Evolutionary conservation across 1,284 basidiomycete genomes (phyloP).

Genomic region (Trichosporon ovoides): DNA sequence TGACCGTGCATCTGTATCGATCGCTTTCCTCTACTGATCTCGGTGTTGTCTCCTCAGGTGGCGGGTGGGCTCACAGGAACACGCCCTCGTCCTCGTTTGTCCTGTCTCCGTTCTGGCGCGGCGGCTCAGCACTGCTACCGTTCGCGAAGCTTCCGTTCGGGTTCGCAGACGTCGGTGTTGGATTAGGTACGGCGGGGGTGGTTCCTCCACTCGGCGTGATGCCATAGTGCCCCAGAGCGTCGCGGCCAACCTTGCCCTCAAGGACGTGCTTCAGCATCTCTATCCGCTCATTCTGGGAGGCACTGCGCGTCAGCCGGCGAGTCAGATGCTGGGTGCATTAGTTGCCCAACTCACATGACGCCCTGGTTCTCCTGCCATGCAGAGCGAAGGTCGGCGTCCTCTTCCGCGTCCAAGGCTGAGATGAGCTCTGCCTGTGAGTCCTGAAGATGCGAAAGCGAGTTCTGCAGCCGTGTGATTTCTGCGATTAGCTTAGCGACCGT

Average conservation of each 20-base stretch:
- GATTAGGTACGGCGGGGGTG: background rate
- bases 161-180: background rate
- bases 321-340: background rate
- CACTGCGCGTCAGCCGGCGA: constrained; percentile 21
- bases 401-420: constrained; percentile 48
- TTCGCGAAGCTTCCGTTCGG: constrained; percentile 7
- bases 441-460: constrained; percentile 62
- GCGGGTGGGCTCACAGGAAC: background rate
- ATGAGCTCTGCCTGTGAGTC: constrained; percentile 60
- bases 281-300: constrained; percentile 37
- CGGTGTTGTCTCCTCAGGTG: no score
- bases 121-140: background rate
- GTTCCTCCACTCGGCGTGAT: constrained; percentile 10
- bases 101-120: background rate
- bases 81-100: background rate
- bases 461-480: constrained; percentile 71
- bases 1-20: no score
- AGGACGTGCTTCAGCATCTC: constrained; percentile 33
- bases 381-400: constrained; percentile 50
- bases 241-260: constrained; percentile 36
- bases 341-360: constrained; percentile 52
- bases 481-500: constrained; percentile 12
- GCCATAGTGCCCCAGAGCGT: constrained; percentile 36
- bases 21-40: no score
- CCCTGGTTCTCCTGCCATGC: constrained; percentile 56